phyloP scores from a whole-genome alignment of 2,329 filamentous ascomycete species.

The Biscogniauxia marginata region DNA sequence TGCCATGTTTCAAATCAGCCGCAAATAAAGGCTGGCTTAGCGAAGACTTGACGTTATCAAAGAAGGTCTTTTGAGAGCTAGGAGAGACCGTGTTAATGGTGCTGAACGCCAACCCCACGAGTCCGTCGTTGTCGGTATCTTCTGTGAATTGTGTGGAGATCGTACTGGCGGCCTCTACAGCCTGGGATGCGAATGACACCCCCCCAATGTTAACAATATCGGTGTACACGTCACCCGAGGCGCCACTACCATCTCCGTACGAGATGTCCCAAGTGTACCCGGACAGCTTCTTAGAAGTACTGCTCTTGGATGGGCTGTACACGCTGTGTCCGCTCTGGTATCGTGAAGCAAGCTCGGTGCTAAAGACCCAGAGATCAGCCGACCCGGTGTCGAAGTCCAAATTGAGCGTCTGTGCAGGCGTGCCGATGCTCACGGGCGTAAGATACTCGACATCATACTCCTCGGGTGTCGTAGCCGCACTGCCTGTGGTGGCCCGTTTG shows the following conservation, averaged over 20 bases:
- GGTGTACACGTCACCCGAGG: slow-evolving; percentile 32
- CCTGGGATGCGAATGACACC: slow-evolving; percentile 16
- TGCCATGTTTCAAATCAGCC: slow-evolving; percentile 26
- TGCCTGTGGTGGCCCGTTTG: slow-evolving; percentile 14
- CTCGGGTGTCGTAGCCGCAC: slow-evolving; percentile 10
- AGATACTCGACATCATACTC: slow-evolving; percentile 22
- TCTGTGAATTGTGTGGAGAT: slow-evolving; percentile 23
- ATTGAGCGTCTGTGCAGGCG: slow-evolving; percentile 24
- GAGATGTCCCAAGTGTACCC: slow-evolving; percentile 21
- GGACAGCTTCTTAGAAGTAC: slow-evolving; percentile 17
- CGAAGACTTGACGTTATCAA: slow-evolving; percentile 24
- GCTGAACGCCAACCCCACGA: slow-evolving; percentile 28
- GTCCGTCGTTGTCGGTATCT: slow-evolving; percentile 23
- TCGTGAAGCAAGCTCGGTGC: slow-evolving; percentile 12
- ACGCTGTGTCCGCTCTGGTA: slow-evolving; percentile 20
- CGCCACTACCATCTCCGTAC: slow-evolving; percentile 25
- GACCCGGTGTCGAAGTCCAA: slow-evolving; percentile 30
- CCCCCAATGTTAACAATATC: slow-evolving; percentile 22
- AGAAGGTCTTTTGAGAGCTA: slow-evolving; percentile 22
- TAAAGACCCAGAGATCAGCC: slow-evolving; percentile 30
- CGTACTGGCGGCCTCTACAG: slow-evolving; percentile 25
- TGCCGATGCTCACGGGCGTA: slow-evolving; percentile 26
- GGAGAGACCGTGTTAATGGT: slow-evolving; percentile 24
- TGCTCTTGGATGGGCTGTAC: slow-evolving; percentile 22
- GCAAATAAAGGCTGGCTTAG: slow-evolving; percentile 26